A percentile compares a stretch with the other conserved stretches of the same genome.
Conservation (phyloP, 768 basidiomycete genomes). For the Calvatia gigantea region DNA sequence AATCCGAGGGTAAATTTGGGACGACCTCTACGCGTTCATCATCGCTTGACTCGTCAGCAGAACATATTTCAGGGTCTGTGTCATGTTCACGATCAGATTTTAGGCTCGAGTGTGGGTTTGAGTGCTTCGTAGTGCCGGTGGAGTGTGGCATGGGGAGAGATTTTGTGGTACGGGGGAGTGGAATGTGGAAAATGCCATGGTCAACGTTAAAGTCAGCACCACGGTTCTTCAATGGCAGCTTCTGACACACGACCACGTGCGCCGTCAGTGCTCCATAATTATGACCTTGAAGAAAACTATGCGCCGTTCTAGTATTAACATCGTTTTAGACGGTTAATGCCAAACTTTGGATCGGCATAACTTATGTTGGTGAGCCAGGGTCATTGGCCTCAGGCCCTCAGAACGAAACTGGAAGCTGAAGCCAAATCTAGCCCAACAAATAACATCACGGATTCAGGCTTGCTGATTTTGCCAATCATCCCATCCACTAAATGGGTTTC, state of each 20-base stretch:
- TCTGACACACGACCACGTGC: neutral
- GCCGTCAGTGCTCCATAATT: too few relatives aligned
- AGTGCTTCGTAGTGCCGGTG: neutral
- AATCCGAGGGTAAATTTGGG: neutral
- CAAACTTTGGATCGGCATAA: too few relatives aligned
- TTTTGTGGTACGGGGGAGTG: neutral
- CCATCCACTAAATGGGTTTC: too few relatives aligned
- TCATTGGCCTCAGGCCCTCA: too few relatives aligned
- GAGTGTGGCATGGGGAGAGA: neutral
- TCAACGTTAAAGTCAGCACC: neutral
- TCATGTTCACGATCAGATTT: neutral
- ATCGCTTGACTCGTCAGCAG: neutral
- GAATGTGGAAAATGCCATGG: neutral
- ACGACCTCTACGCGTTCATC: neutral
- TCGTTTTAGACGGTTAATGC: too few relatives aligned
- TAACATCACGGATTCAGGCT: too few relatives aligned
- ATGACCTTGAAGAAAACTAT: too few relatives aligned
- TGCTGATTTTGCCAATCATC: too few relatives aligned
- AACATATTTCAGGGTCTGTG: neutral
- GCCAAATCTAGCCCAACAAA: too few relatives aligned
- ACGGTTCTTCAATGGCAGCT: neutral
- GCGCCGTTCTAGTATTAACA: too few relatives aligned
- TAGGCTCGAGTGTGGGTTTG: neutral
- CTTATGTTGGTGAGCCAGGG: too few relatives aligned
- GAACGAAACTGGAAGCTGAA: too few relatives aligned